A percentile compares a stretch with the other conserved stretches of the same genome.
These are phyloP conservation scores for Cryphonectria naterciae DNA, from an alignment of 2,329 filamentous ascomycete genomes.

Conservation along the genomic window DNA sequence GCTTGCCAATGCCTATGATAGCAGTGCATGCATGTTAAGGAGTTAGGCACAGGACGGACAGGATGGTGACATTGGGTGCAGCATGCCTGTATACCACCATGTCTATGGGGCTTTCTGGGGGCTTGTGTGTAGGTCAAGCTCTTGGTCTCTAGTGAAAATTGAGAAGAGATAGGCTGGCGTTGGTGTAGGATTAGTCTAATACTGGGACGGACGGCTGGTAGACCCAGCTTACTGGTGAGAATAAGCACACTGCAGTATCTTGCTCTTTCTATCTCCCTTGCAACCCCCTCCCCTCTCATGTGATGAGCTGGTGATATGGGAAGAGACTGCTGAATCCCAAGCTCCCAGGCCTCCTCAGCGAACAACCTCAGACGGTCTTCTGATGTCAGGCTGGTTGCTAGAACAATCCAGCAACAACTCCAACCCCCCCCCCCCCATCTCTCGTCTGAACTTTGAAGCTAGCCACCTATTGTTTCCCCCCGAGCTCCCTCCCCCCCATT, in stretches of 20 bases:
- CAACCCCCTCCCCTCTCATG: neutral
- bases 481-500: neutral
- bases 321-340: neutral
- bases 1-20: neutral
- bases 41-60: neutral
- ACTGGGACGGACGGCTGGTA: neutral
- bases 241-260: slow-evolving; percentile 3
- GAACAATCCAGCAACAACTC: neutral
- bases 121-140: neutral
- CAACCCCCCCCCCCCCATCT: neutral
- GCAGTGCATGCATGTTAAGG: slow-evolving; percentile 1
- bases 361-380: neutral
- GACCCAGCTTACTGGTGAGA: neutral
- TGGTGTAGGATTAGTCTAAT: slow-evolving; percentile 14
- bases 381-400: neutral
- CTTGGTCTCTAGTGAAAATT: neutral
- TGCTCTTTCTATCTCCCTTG: neutral
- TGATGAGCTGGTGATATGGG: neutral
- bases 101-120: neutral
- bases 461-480: neutral
- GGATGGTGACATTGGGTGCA: neutral
- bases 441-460: neutral
- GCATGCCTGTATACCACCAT: neutral
- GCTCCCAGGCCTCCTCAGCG: neutral
- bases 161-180: neutral